Conservation (phyloP, 495 filamentous ascomycete genomes). For the Lophium mytilinum region DNA sequence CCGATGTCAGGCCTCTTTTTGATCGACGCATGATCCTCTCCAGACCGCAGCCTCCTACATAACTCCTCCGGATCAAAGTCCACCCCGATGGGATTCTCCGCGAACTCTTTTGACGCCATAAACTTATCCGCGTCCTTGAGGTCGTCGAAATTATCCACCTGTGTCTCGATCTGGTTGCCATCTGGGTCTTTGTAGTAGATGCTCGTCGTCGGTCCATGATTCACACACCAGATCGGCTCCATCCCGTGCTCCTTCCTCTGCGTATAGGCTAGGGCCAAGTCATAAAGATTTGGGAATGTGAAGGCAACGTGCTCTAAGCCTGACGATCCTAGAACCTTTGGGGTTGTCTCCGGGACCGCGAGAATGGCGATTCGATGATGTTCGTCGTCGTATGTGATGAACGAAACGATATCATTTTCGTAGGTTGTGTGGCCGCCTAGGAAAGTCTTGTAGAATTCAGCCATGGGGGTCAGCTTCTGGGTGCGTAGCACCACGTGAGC, state of each 20-base stretch:
- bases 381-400: conserved; percentile 39
- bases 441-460: conserved; percentile 34
- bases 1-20: conserved; percentile 32
- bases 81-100: conserved; percentile 32
- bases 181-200: conserved; percentile 34
- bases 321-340: neutral
- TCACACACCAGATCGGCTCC: conserved; percentile 38
- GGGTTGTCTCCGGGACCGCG: neutral
- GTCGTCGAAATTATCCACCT: conserved; percentile 40
- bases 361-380: conserved; percentile 39
- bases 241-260: conserved; percentile 32
- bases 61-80: conserved; percentile 37
- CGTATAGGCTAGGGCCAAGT: conserved; percentile 28
- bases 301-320: neutral
- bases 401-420: conserved; percentile 21
- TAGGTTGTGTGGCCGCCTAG: conserved; percentile 25
- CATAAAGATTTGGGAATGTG: neutral
- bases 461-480: conserved; percentile 20
- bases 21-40: conserved; percentile 25
- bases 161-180: conserved; percentile 41
- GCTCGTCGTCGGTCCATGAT: conserved; percentile 36
- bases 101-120: conserved; percentile 20
- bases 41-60: conserved; percentile 28
- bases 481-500: conserved; percentile 23
- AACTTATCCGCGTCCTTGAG: conserved; percentile 34